These are phyloP conservation scores for Parasarocladium wereldwijsianum DNA, from an alignment of 2,329 filamentous ascomycete species.

Conservation along the genomic window DNA sequence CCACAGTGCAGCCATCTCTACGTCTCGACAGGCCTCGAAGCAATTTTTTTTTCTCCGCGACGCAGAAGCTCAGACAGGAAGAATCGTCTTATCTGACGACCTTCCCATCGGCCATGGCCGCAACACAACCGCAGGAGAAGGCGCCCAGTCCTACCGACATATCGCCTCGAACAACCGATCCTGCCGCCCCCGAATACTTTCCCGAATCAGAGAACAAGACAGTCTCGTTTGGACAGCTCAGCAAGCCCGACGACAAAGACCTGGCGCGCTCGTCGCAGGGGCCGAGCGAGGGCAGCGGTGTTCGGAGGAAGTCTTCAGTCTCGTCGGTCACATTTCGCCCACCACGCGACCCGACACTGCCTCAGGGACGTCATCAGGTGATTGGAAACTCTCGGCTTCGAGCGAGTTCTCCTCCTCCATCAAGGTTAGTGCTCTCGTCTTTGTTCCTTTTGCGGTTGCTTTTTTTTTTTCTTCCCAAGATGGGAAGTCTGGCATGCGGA, in stretches of 20 bases:
- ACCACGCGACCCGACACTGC: constrained; percentile 27
- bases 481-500: no score
- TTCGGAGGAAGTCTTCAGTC: constrained; percentile 22
- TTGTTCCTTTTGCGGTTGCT: not conserved
- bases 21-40: no score
- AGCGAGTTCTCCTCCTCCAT: constrained; percentile 28
- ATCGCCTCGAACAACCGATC: constrained; percentile 22
- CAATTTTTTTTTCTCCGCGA: no score
- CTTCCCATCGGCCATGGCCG: constrained; percentile 8
- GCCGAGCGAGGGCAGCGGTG: constrained; percentile 2
- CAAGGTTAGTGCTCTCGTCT: not conserved
- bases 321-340: constrained; percentile 32
- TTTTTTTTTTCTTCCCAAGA: not conserved
- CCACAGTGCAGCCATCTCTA: no score
- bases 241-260: not conserved
- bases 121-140: constrained; percentile 10
- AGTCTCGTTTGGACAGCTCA: constrained; percentile 1
- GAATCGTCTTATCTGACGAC: no score
- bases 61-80: no score
- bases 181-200: constrained; percentile 14
- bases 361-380: constrained; percentile 31
- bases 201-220: constrained; percentile 9
- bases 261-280: not conserved
- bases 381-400: constrained; percentile 26
- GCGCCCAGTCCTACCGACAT: constrained; percentile 24